These are phyloP conservation scores for Geranium rotundifolium DNA, from an alignment of 345 rosid genomes.

Conservation along the genomic window DNA sequence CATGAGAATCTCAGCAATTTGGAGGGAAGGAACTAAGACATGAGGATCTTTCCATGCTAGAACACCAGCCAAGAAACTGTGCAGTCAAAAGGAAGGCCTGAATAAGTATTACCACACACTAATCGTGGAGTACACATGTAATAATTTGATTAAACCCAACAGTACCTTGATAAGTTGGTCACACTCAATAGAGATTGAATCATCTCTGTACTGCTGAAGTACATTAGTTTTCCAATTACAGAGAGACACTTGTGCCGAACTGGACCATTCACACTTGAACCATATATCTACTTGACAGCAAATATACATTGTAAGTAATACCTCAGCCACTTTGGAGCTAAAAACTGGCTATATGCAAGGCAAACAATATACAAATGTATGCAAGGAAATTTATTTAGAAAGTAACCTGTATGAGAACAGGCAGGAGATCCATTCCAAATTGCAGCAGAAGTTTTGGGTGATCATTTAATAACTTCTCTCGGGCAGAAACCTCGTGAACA, in stretches of 20 bases:
- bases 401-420: constrained; percentile 80
- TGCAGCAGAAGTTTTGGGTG: constrained; percentile 92
- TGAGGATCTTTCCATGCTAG: constrained; percentile 99
- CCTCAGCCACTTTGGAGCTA: constrained; percentile 1
- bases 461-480: constrained; percentile 71
- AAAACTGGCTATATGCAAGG: neutral
- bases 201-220: constrained; percentile 83
- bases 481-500: constrained; percentile 53
- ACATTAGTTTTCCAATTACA: constrained; percentile 91
- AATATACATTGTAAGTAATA: constrained; percentile 3
- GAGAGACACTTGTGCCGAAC: constrained; percentile 97
- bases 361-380: neutral
- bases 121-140: neutral
- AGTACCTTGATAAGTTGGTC: constrained; percentile 90
- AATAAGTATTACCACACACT: constrained; percentile 4
- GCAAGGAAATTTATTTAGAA: neutral
- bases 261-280: constrained; percentile 86
- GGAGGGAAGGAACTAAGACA: constrained; percentile 91
- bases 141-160: neutral
- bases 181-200: constrained; percentile 68
- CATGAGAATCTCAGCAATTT: constrained; percentile 94
- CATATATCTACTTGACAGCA: constrained; percentile 69
- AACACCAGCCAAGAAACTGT: constrained; percentile 91
- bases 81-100: neutral
- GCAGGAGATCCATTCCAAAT: constrained; percentile 95